These are phyloP conservation scores for Trichoderma sp. DNA, from an alignment of 2,329 filamentous ascomycete genomes.

Conservation along the genomic window DNA sequence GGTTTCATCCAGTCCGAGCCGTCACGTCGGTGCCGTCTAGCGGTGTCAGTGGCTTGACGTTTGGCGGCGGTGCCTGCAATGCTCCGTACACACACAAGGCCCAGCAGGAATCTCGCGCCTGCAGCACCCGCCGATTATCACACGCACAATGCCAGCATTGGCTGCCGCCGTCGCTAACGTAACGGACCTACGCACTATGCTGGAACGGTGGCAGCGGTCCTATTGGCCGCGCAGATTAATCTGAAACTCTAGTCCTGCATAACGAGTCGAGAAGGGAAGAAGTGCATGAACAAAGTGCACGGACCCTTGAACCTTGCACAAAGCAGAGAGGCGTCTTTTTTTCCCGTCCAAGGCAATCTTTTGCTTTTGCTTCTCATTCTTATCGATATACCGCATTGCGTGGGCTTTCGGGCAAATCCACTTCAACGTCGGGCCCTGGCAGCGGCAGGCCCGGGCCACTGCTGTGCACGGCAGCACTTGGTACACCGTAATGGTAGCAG, in stretches of 20 bases:
- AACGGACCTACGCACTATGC: constrained; percentile 31
- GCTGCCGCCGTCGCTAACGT: constrained; percentile 29
- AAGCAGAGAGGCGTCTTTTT: constrained; percentile 7
- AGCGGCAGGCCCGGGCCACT: constrained; percentile 10
- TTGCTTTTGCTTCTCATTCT: constrained; percentile 1
- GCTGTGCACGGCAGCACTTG: neutral
- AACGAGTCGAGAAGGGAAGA: constrained; percentile 32
- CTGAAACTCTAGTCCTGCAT: constrained; percentile 46
- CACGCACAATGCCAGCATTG: constrained; percentile 22
- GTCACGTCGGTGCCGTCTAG: constrained; percentile 11
- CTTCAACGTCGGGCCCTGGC: neutral
- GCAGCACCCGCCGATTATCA: constrained; percentile 19
- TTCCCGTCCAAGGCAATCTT: neutral
- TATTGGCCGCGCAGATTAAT: constrained; percentile 38
- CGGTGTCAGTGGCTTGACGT: neutral
- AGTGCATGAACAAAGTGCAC: constrained; percentile 29
- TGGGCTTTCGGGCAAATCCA: constrained; percentile 3
- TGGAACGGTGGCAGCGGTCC: constrained; percentile 35
- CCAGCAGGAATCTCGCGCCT: constrained; percentile 11
- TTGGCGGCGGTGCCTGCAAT: neutral
- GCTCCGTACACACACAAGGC: neutral
- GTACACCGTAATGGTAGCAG: neutral
- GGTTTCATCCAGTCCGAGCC: constrained; percentile 19
- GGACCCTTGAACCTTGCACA: constrained; percentile 18
- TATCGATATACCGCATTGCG: constrained; percentile 17